Percentiles rank a stretch among this genome's conserved stretches.
Conservation (phyloP, 208 protist species). For the Crithidia acanthocephali region DNA sequence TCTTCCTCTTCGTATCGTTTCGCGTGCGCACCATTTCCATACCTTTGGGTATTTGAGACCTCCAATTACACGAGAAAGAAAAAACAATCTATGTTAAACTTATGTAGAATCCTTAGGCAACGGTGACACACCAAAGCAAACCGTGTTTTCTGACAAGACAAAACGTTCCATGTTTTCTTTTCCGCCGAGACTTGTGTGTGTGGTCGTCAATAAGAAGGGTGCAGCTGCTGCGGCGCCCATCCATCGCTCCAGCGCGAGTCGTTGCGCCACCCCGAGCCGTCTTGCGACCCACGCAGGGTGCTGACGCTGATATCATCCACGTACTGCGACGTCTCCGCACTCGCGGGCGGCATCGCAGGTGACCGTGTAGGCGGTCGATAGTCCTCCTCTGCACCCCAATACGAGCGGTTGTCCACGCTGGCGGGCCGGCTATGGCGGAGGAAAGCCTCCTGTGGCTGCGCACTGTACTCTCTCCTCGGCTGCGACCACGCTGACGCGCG, state of each 20-base stretch:
- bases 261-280: neutral
- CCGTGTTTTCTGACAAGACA: no score
- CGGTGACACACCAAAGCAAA: no score
- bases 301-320: constrained; percentile 3
- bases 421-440: neutral
- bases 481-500: neutral
- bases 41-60: neutral
- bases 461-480: neutral
- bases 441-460: neutral
- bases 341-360: neutral
- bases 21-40: no score
- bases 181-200: no score
- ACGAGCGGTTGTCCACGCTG: neutral
- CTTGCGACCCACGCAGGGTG: constrained; percentile 5
- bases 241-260: neutral
- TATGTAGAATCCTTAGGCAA: no score
- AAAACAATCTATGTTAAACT: no score
- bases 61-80: neutral
- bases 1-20: no score
- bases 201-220: neutral
- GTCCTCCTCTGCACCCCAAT: neutral
- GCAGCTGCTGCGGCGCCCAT: neutral
- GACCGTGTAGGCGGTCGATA: neutral
- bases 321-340: neutral
- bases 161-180: no score